Conservation (phyloP, 2,329 filamentous ascomycete genomes). For the Paraconiothyrium sp. region DNA sequence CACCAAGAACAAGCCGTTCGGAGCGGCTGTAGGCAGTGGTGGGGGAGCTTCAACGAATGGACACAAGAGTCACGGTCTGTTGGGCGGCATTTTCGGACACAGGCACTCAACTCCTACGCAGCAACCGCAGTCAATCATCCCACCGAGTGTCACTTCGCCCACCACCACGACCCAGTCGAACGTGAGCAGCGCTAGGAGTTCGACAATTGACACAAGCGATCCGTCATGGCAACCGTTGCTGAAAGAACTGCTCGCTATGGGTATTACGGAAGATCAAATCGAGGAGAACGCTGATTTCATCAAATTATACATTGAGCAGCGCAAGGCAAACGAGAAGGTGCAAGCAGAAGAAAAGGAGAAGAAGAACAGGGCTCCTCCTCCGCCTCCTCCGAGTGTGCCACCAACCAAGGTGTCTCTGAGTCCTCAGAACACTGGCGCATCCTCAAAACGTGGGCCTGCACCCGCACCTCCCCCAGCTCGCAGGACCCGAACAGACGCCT, state of each 20-base stretch:
- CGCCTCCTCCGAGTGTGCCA: conserved; percentile 64
- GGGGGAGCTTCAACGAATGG: conserved; percentile 37
- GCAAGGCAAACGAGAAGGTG: conserved; percentile 62
- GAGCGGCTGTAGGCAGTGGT: conserved; percentile 47
- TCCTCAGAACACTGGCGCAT: conserved; percentile 69
- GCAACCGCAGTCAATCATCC: conserved; percentile 61
- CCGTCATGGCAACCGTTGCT: conserved; percentile 69
- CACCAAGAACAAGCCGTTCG: conserved; percentile 80
- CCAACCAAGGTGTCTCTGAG: conserved; percentile 59
- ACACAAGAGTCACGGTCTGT: conserved; percentile 55
- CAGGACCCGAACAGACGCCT: conserved; percentile 54
- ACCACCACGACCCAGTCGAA: conserved; percentile 44
- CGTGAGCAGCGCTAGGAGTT: conserved; percentile 48
- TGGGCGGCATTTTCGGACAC: conserved; percentile 62
- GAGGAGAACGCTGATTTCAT: conserved; percentile 74
- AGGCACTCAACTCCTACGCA: conserved; percentile 56
- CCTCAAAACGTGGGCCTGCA: conserved; percentile 67
- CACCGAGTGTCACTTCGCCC: conserved; percentile 55
- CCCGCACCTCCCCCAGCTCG: conserved; percentile 66
- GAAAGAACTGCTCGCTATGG: conserved; percentile 70
- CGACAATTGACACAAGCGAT: conserved; percentile 68
- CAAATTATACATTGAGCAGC: conserved; percentile 72
- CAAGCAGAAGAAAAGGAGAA: conserved; percentile 59
- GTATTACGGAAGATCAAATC: conserved; percentile 74
- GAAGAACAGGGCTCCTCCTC: conserved; percentile 67